Conservation (phyloP, 1,139 yeast species). For the Maudiozyma humilis region DNA sequence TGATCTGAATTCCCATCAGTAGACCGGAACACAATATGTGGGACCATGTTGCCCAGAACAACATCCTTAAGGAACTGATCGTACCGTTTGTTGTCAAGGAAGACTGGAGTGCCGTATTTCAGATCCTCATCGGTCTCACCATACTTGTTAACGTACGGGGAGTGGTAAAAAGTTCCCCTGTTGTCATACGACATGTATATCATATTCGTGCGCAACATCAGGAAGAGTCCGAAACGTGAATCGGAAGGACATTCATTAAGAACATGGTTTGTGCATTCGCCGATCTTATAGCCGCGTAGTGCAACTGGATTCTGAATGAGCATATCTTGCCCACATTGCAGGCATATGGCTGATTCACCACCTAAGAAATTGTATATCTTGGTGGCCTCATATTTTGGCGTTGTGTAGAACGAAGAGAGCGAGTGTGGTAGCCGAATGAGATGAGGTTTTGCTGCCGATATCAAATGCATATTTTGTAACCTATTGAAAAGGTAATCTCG, state of each 20-base stretch:
- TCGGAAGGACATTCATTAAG: constrained; percentile 49
- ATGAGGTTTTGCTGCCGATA: constrained; percentile 28
- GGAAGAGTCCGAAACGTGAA: constrained; percentile 64
- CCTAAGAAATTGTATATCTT: constrained; percentile 11
- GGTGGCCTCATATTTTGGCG: constrained; percentile 18
- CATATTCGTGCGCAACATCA: constrained; percentile 70
- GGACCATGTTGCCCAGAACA: constrained; percentile 75
- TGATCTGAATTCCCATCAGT: constrained; percentile 72
- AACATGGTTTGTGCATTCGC: constrained; percentile 63
- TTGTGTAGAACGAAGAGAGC: constrained; percentile 54
- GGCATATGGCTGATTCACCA: constrained; percentile 78
- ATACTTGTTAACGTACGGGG: constrained; percentile 80
- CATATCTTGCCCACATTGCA: constrained; percentile 68
- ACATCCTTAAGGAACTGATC: constrained; percentile 56
- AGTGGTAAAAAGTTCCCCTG: constrained; percentile 68
- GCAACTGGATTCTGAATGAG: constrained; percentile 49
- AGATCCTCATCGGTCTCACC: constrained; percentile 78
- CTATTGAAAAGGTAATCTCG: background rate
- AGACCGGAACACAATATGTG: constrained; percentile 69
- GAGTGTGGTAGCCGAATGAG: constrained; percentile 57
- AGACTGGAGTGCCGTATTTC: constrained; percentile 66
- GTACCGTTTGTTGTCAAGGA: constrained; percentile 55
- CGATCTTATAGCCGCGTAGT: constrained; percentile 39
- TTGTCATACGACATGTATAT: constrained; percentile 52
- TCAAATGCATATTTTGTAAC: background rate